Evolutionary conservation across 108 stramenopile species (phyloP).

Genomic region (Asterionellopsis glacialis): DNA sequence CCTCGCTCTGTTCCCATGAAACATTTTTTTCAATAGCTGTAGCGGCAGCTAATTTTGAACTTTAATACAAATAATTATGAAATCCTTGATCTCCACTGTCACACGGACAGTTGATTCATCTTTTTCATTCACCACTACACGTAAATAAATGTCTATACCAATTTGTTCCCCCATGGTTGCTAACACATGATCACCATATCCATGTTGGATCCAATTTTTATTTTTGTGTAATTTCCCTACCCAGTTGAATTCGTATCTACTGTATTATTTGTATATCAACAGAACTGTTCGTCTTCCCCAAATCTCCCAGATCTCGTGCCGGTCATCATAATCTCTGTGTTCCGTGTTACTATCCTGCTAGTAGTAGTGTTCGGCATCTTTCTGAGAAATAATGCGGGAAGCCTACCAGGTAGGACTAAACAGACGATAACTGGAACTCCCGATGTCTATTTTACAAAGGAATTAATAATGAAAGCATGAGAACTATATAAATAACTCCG

Average conservation of each 20-base stretch:
- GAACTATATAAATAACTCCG: no score
- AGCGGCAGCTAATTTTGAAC: conserved; percentile 41
- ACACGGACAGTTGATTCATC: conserved; percentile 60
- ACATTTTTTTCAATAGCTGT: conserved; percentile 47
- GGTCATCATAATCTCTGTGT: no score
- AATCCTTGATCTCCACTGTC: conserved; percentile 86
- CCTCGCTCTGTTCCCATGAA: conserved; percentile 76
- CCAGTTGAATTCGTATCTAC: conserved; percentile 78
- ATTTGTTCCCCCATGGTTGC: conserved; percentile 79
- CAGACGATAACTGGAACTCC: no score
- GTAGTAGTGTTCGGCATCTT: no score
- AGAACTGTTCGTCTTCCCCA: no score
- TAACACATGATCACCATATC: conserved; percentile 44
- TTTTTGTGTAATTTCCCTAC: conserved; percentile 66
- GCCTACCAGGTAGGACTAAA: no score
- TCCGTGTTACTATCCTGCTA: no score
- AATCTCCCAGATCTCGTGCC: no score
- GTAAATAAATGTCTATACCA: conserved; percentile 75
- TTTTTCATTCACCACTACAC: conserved; percentile 75
- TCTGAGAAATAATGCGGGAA: no score
- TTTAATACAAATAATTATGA: conserved; percentile 78
- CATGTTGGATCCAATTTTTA: conserved; percentile 46
- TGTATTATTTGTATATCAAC: no score
- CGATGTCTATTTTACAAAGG: no score
- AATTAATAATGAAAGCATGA: no score